phyloP scores from a whole-genome alignment of 202 grass and related monocot species.

The Musa balbisiana region DNA sequence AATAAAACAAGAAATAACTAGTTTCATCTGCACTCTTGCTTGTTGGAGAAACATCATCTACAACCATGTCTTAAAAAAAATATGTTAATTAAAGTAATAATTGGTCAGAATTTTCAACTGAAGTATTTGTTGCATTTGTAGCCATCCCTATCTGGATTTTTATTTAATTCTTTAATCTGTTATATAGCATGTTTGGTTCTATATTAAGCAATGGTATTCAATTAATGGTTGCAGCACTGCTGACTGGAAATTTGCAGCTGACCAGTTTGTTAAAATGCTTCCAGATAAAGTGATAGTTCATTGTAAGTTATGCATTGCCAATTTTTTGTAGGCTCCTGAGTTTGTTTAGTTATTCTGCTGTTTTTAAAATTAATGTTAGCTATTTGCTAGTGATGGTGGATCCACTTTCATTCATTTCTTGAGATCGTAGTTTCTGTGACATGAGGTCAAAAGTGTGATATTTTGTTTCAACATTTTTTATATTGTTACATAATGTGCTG shows the following conservation, averaged over 20 bases:
- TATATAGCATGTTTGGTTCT: background rate
- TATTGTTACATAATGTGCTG: background rate
- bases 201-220: background rate
- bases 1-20: background rate
- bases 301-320: slow-evolving; percentile 47
- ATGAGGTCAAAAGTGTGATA: background rate
- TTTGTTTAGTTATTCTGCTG: background rate
- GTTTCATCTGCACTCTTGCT: background rate
- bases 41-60: background rate
- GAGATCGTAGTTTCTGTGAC: too few relatives aligned
- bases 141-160: background rate
- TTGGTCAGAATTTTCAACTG: background rate
- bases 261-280: slow-evolving; percentile 64
- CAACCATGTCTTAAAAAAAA: background rate
- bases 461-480: background rate
- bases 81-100: background rate
- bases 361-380: background rate
- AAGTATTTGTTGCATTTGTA: background rate
- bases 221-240: slow-evolving; percentile 33
- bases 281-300: slow-evolving; percentile 83
- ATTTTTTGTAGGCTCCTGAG: background rate
- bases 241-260: slow-evolving; percentile 87
- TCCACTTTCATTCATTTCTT: too few relatives aligned
- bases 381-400: background rate
- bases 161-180: background rate